Evolutionary conservation across 2,329 filamentous ascomycete species (phyloP).

Genomic region (Epicoccum sorghinum): DNA sequence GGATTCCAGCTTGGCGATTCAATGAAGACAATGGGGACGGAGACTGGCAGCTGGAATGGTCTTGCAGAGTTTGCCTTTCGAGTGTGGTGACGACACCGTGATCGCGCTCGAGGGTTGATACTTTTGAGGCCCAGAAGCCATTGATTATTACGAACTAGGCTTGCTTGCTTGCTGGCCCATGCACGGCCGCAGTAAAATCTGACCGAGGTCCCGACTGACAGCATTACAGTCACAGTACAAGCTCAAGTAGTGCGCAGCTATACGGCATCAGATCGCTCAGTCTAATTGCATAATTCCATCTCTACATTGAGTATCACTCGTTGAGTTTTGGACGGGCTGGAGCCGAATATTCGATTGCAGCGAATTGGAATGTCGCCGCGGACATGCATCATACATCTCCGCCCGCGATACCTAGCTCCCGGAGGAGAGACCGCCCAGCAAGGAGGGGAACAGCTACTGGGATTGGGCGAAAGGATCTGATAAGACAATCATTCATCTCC

Average conservation of each 20-base stretch:
- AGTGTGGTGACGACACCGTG: constrained; percentile 22
- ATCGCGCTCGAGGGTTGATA: constrained; percentile 11
- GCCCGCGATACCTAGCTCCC: constrained; percentile 24
- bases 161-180: neutral
- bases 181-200: constrained; percentile 1
- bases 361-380: constrained; percentile 13
- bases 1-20: constrained; percentile 45
- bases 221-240: neutral
- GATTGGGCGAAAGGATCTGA: constrained; percentile 31
- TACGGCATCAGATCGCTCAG: neutral
- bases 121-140: constrained; percentile 8
- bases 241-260: neutral
- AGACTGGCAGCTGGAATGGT: constrained; percentile 8
- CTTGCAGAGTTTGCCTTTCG: constrained; percentile 2
- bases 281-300: neutral
- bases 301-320: neutral
- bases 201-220: constrained; percentile 8
- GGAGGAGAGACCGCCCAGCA: constrained; percentile 19
- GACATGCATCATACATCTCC: constrained; percentile 21
- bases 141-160: neutral
- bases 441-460: constrained; percentile 21
- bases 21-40: constrained; percentile 1
- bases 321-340: neutral
- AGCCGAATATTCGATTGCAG: neutral
- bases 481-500: constrained; percentile 39